Evolutionary conservation across 257 asterid genomes (phyloP).

Genomic region (Lycium ferocissimum): DNA sequence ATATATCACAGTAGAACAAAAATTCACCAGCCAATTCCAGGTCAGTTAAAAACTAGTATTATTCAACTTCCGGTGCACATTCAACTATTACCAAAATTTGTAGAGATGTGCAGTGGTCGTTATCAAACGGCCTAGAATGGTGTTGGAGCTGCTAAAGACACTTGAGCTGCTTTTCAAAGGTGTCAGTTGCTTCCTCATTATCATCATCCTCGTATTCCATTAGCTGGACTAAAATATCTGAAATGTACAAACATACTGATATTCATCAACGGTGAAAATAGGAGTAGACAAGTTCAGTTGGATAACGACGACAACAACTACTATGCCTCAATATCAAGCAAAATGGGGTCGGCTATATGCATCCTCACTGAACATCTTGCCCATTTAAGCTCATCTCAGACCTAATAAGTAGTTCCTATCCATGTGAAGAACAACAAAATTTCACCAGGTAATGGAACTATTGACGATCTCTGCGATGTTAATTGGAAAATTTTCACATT

Average conservation of each 20-base stretch:
- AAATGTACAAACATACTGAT: not conserved
- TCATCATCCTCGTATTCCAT: slow-evolving; percentile 95
- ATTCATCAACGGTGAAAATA: not conserved
- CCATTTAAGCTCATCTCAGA: not conserved
- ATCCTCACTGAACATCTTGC: not conserved
- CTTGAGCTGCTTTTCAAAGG: slow-evolving; percentile 41
- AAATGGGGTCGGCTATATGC: not conserved
- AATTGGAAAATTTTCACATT: not conserved
- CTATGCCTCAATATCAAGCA: not conserved
- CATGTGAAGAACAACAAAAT: not conserved
- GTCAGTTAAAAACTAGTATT: not conserved
- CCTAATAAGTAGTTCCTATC: not conserved
- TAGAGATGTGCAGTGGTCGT: slow-evolving; percentile 15
- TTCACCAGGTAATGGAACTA: not conserved
- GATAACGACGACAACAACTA: not conserved
- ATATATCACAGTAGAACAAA: not conserved
- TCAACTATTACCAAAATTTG: not conserved
- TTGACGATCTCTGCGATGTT: not conserved
- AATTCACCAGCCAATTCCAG: not conserved
- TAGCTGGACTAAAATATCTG: slow-evolving; percentile 82
- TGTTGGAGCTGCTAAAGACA: slow-evolving; percentile 48
- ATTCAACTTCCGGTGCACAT: slow-evolving; percentile 8
- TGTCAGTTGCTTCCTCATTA: slow-evolving; percentile 40
- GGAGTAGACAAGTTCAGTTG: not conserved
- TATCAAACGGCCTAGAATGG: slow-evolving; percentile 83